A percentile compares a stretch with the other conserved stretches of the same genome.
Evolutionary conservation across 345 rosid genomes (phyloP).

Genomic region (Eucalyptus urophylla): DNA sequence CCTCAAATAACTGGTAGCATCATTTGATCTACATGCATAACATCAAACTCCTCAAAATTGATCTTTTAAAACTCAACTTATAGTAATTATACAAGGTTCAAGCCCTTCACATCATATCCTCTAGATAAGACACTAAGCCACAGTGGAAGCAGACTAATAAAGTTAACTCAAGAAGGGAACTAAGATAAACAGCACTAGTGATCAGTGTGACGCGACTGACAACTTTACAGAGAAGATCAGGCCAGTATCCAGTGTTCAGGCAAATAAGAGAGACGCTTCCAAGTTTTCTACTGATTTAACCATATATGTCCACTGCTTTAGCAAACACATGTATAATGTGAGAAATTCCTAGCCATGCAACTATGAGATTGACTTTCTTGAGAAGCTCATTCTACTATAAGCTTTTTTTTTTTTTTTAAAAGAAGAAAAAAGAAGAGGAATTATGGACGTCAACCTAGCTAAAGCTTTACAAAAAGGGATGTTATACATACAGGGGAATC

Average conservation of each 20-base stretch:
- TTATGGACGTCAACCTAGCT: neutral
- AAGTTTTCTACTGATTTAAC: neutral
- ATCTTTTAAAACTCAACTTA: neutral
- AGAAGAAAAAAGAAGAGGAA: neutral
- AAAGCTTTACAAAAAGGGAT: neutral
- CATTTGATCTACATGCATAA: neutral
- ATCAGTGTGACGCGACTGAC: neutral
- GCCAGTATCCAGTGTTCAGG: neutral
- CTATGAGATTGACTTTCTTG: neutral
- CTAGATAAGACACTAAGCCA: neutral
- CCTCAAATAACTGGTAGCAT: neutral
- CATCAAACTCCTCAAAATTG: neutral
- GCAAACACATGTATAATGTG: neutral
- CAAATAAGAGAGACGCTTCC: neutral
- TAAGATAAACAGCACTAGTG: neutral
- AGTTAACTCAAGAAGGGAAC: neutral
- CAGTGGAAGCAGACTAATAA: neutral
- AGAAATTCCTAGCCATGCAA: neutral
- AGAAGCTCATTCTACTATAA: neutral
- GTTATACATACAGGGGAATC: slow-evolving; percentile 46
- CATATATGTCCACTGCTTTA: neutral
- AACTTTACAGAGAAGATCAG: neutral
- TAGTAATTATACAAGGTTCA: neutral
- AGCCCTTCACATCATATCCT: neutral
- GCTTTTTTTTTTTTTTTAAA: too few species aligned